Evolutionary conservation across 2,329 filamentous ascomycete species (phyloP).

Genomic region (Neurospora crassa): DNA sequence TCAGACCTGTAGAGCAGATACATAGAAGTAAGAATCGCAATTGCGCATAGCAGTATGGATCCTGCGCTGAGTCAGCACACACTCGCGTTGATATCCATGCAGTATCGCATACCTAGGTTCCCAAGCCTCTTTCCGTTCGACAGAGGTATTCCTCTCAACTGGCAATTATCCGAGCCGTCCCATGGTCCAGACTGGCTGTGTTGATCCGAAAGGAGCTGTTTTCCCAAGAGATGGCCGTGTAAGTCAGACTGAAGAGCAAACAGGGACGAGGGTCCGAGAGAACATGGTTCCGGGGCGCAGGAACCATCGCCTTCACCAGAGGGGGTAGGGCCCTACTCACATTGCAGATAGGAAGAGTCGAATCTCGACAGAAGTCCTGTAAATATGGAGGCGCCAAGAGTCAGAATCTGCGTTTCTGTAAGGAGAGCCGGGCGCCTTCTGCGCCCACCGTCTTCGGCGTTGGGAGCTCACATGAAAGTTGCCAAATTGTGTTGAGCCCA

Average conservation of each 20-base stretch:
- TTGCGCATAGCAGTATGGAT: constrained; percentile 73
- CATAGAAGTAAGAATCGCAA: constrained; percentile 60
- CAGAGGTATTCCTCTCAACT: constrained; percentile 65
- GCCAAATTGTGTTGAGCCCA: constrained; percentile 53
- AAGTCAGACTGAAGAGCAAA: background rate
- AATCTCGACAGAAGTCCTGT: constrained; percentile 75
- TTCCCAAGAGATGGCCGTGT: background rate
- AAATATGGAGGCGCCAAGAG: constrained; percentile 16
- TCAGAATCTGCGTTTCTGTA: constrained; percentile 6
- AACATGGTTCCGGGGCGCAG: background rate
- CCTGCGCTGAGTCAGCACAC: constrained; percentile 38
- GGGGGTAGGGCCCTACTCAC: constrained; percentile 39
- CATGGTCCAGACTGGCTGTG: constrained; percentile 50
- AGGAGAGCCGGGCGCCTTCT: background rate
- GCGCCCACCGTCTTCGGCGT: constrained; percentile 1
- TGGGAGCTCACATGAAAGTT: constrained; percentile 44
- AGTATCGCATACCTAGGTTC: constrained; percentile 61
- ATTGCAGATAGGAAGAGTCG: constrained; percentile 76
- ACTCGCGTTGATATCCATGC: background rate
- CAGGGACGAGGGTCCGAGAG: background rate
- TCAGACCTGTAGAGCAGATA: constrained; percentile 74
- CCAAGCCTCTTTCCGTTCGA: constrained; percentile 57
- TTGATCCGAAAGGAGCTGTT: constrained; percentile 53
- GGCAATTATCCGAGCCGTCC: constrained; percentile 50
- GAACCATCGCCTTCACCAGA: background rate